Base-by-base conservation (phyloP, 2,329 filamentous ascomycete genomes). In the Fusarium sp. region DNA sequence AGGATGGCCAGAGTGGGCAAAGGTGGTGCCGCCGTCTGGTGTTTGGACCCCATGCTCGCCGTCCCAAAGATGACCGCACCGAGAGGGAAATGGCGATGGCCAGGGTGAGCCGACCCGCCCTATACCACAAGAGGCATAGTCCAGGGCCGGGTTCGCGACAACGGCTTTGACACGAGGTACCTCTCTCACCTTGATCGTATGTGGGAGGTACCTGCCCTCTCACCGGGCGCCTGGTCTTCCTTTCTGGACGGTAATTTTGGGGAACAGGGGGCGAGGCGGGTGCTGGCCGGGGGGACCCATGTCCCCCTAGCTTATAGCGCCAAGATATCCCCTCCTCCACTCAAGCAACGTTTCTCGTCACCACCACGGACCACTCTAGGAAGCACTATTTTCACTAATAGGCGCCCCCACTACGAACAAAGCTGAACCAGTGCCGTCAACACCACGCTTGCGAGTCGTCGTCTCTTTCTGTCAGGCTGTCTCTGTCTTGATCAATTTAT, bases 191-290 rank as follows among this genome's bases (percentile, higher is more conserved):
- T 29, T 42, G 33, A 56, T 58, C 38, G n/a, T 62, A 61, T 67
- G 57, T 10, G 5, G 13, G 13, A 38, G 69, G 42, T 79, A 79
- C 77, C 60, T 76, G 29, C 6, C 31, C 6, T 62, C 40, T 59
- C 64, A 63, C 61, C 56, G 67, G 64, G 67, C 65, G 35, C 67
- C 61, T 68, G 66, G 70, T 66, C 56, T 57, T 74, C 63, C 75
- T 77, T 29, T 52, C 47, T 52, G 27, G 47, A 20, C 27, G 47
- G 47, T 79, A 80, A 80, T 80, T 70, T 80, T 78, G 78, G 70
- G 74, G 70, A 78, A 77, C 79, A 77, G 68, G 79, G 79, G 63
- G 74, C n/a, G 25, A 22, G 67, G 60, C 75, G 74, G 75, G 69
- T 71, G 71, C 71, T 66, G 72, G 50, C 58, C 66, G 35, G 38